Conservation (phyloP, 148 eudicot genomes). For the Gaultheria prostrata region DNA sequence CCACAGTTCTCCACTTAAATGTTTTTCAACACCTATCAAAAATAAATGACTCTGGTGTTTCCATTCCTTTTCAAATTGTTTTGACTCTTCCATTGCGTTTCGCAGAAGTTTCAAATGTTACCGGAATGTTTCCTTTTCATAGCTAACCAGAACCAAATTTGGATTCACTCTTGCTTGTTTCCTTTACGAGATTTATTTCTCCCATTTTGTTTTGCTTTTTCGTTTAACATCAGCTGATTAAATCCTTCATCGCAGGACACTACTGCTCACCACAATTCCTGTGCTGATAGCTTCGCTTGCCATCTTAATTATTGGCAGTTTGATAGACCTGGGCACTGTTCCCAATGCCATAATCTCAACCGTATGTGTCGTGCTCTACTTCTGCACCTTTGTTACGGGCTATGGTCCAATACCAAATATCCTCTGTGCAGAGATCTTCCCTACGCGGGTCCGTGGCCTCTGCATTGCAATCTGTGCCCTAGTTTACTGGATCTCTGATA, state of each 20-base stretch:
- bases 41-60: not conserved
- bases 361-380: constrained; percentile 67
- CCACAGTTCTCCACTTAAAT: not conserved
- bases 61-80: not conserved
- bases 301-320: constrained; percentile 45
- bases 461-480: constrained; percentile 89
- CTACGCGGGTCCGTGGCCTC: constrained; percentile 89
- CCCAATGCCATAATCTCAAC: constrained; percentile 68
- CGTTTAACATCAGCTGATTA: not conserved
- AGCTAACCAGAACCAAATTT: not conserved
- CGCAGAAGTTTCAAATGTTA: not conserved
- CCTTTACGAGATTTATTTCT: not conserved
- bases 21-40: not conserved
- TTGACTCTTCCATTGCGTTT: not conserved
- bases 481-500: constrained; percentile 66
- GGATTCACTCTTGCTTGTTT: not conserved
- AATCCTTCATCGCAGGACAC: constrained; percentile 45
- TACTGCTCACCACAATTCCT: constrained; percentile 71
- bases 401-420: constrained; percentile 94
- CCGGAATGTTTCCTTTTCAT: not conserved
- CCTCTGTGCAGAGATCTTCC: constrained; percentile 88
- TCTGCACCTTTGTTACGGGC: constrained; percentile 77
- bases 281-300: constrained; percentile 55
- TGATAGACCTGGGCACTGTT: constrained; percentile 40
- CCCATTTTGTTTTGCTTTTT: not conserved